Evolutionary conservation across 2,329 filamentous ascomycete species (phyloP).

Genomic region (Paecilomyces variotii): DNA sequence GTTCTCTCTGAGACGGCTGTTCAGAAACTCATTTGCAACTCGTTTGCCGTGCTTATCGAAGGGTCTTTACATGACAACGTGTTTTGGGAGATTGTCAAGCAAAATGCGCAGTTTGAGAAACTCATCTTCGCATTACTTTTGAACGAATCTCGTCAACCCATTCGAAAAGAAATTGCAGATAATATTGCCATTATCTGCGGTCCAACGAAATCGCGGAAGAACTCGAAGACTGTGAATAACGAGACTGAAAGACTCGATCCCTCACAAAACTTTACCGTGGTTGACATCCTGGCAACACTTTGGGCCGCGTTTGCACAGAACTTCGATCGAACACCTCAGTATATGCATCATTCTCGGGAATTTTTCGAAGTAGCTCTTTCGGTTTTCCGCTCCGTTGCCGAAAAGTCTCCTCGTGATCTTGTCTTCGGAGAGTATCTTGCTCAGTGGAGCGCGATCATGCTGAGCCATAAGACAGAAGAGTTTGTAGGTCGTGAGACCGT

Average conservation of each 20-base stretch:
- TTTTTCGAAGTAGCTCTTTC: constrained; percentile 38
- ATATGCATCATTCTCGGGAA: constrained; percentile 34
- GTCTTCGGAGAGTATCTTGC: constrained; percentile 33
- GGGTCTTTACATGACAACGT: constrained; percentile 38
- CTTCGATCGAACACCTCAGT: constrained; percentile 30
- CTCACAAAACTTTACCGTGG: constrained; percentile 20
- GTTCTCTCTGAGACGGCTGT: constrained; percentile 12
- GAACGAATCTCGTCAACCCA: constrained; percentile 31
- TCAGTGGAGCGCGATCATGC: constrained; percentile 36
- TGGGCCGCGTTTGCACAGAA: constrained; percentile 37
- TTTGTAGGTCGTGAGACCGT: constrained; percentile 40
- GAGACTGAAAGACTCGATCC: constrained; percentile 9
- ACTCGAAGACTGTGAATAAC: constrained; percentile 10
- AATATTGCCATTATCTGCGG: constrained; percentile 31
- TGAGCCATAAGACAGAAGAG: constrained; percentile 37
- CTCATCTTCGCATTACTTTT: constrained; percentile 38
- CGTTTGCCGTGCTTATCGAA: constrained; percentile 43
- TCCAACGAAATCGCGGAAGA: constrained; percentile 22
- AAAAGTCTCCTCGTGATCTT: constrained; percentile 28
- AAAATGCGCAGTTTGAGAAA: constrained; percentile 25
- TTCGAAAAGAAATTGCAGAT: constrained; percentile 32
- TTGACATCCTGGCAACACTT: constrained; percentile 36
- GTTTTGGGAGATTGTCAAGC: constrained; percentile 39
- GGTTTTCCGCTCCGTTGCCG: constrained; percentile 36
- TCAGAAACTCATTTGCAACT: constrained; percentile 33